Evolutionary conservation across 305 asterid genomes (phyloP).

Genomic region (Fraxinus platypoda): DNA sequence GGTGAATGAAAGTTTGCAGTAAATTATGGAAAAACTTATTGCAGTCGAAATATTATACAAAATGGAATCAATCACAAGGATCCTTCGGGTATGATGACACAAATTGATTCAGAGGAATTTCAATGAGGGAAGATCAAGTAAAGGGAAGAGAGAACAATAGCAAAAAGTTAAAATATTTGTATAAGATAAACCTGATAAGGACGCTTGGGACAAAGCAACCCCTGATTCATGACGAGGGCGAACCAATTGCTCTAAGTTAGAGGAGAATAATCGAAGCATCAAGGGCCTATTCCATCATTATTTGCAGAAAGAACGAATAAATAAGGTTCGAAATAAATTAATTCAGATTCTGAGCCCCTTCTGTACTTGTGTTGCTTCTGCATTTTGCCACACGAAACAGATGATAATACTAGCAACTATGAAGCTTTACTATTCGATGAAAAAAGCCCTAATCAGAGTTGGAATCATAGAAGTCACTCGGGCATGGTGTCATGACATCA

Average conservation of each 20-base stretch:
- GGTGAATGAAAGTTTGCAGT: neutral
- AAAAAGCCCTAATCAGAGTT: conserved; percentile 55
- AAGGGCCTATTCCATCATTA: conserved; percentile 28
- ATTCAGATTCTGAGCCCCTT: conserved; percentile 28
- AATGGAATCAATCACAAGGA: conserved; percentile 22
- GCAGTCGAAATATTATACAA: conserved; percentile 34
- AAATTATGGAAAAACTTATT: conserved; percentile 2
- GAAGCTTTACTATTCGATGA: conserved; percentile 16
- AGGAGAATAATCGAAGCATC: conserved; percentile 26
- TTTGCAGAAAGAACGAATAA: conserved; percentile 51
- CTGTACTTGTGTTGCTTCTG: conserved; percentile 30
- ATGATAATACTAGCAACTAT: conserved; percentile 24
- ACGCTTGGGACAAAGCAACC: conserved; percentile 18
- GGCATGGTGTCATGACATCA: conserved; percentile 89
- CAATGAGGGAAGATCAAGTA: conserved; percentile 9
- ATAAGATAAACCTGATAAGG: conserved; percentile 1
- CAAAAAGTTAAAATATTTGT: conserved; percentile 1
- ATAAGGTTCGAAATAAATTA: conserved; percentile 22
- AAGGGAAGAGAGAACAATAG: conserved; percentile 21
- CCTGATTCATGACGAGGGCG: conserved; percentile 24
- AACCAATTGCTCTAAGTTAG: conserved; percentile 23
- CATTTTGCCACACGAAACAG: conserved; percentile 31
- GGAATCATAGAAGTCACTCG: conserved; percentile 92
- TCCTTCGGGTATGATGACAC: conserved; percentile 22
- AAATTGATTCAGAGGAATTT: conserved; percentile 23